Base-by-base conservation (phyloP, 2,329 filamentous ascomycete genomes). In the Zarea fungicola region DNA sequence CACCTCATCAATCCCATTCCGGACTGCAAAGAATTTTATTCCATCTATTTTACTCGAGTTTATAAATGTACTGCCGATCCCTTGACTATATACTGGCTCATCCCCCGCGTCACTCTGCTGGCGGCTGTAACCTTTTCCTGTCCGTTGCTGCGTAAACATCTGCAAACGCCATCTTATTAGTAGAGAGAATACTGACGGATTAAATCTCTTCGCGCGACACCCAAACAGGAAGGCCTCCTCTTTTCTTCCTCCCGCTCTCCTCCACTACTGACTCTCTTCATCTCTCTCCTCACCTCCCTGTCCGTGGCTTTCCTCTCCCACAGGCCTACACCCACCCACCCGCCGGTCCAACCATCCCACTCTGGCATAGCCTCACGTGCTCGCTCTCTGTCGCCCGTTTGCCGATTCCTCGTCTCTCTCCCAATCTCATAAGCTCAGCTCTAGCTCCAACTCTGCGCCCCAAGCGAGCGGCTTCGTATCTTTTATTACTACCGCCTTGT, bases 301-400 rank as follows among this genome's bases (percentile, higher is more conserved):
- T 29, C 26, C 26, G 35, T 47, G 44, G 44, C 22, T 21, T 11
- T 10, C 36, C 22, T 34, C 22, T 14, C 28, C 21, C 45, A 35
- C 29, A 22, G 36, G 28, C 45, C 3, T 19, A 18, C 6, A 8
- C 35, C 16, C 35, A 11, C 6, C 16, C 13, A 10, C 14, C 25
- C 21, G 35, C 41, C 46, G 39, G 39, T 49, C 32, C n/a, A n/a
- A 39, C 40, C 21, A 36, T 29, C 46, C 46, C 32, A 22, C 39
- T 49, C 46, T 42, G 14, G 46, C 39, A 42, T 49, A 42, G 46
- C 39, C 46, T 49, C 46, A 49, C 46, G 46, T 49, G 46, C 31
- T 37, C 45, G n/a, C 21, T 28, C 16, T 22, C 35, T 10, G 22
- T 26, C 14, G 5, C n/a, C n/a, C n/a, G 19, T 23, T 37, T 22